Base-by-base conservation (phyloP, 345 rosid species). In the Kandelia obovata region DNA sequence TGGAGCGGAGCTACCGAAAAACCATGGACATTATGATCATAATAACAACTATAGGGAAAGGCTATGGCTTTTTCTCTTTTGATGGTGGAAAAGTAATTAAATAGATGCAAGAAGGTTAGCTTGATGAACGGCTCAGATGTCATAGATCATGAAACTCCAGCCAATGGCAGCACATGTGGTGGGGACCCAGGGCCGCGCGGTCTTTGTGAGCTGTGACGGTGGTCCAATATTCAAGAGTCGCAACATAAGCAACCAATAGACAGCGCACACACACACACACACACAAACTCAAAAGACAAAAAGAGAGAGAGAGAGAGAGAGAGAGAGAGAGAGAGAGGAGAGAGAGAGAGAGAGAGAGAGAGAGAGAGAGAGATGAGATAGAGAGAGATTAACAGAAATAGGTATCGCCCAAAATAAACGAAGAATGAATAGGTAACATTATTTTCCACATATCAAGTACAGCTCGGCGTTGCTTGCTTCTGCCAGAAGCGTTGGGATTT, bases 151-250 rank as follows among this genome's bases (percentile, higher is more conserved):
- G 55, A 68, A 31, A 59, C 49, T 65, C n/a, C 53, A 46, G 39
- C 64, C 21, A 68, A 35, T 43, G 27, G 72, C 23, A n/a, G 70
- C 72, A 47, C 64, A 68, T 53, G 28, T 26, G 6, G 49, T 47
- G 37, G 39, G 21, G 31, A 1, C 35, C 35, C 6, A 1, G 6
- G 6, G 35, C 7, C 7, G 35, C 35, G 35, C 35, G n/a, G 9
- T 39, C 30, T 47, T 20, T 51, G 66, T 79, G 77, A 82, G 84
- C 81, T 82, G 88, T 72, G 85, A 80, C 75, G 86, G 82, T 85
- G 86, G 86, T 82, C 88, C 86, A 74, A 71, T 73, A 72, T 67
- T 39, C 46, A 39, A 39, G 11, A 39, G 16, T 39, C 47, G 47
- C 15, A 39, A 39, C 47, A 11, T 39, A 39, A 39, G 47, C 47